Evolutionary conservation across 2,329 filamentous ascomycete genomes (phyloP), one percentile per base, ranked within the genome.

Genomic region (Hymenoscyphus albidus): DNA sequence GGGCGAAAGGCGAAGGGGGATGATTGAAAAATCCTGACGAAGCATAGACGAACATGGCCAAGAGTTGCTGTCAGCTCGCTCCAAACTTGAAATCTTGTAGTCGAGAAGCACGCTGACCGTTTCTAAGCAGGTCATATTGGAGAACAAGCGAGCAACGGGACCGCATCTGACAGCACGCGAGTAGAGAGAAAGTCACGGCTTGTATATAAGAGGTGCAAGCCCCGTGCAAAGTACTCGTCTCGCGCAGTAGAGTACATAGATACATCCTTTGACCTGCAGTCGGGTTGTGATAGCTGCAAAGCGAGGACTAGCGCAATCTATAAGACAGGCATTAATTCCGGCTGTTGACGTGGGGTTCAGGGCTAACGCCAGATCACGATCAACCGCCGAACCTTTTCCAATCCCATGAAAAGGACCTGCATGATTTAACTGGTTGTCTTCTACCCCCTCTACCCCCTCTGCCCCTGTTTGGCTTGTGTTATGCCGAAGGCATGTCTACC

Each of bases 231-330:
- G 18, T 57, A 27, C 38, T 60, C 39, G 42, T n/a, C 27, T 9
- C 27, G 18, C 22, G 18, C 40, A 31, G 18, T 48, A 18, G 32
- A 40, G 27, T 16, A 18, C 27, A 27, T 27, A 27, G 27, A 27
- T 27, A 27, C 27, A 27, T 27, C 40, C 58, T 64, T 67, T 67
- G 64, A 69, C 65, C 63, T 67, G 65, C 69, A 70, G 67, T 65
- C 59, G 57, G 35, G 44, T 27, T 54, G 44, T 59, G 69, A 70
- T 68, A 71, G 69, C 68, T 69, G 69, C 67, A 71, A 44, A 59
- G 65, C 62, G 59, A 64, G 40, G 22, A 60, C 64, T 70, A 69
- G 70, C 67, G 69, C 67, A 51, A 14, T 69, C 59, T 68, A 72
- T 69, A 71, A 70, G 67, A 68, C 65, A 65, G 62, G 68, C 68